Base-by-base conservation (phyloP, 2,329 filamentous ascomycete genomes). In the Ceratocystis harringtonii region DNA sequence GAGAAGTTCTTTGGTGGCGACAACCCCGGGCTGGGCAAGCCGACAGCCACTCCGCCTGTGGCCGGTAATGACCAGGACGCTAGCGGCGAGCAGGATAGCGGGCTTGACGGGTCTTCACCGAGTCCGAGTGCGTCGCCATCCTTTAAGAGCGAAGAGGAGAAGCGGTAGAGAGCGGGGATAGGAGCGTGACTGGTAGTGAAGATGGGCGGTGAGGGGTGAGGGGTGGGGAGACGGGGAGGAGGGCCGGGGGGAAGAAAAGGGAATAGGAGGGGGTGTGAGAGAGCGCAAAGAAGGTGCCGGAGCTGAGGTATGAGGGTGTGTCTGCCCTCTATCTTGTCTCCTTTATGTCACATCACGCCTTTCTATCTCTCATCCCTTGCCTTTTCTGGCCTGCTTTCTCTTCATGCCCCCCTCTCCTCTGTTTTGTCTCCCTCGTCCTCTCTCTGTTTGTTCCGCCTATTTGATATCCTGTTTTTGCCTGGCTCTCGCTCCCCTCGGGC, bases 1-100 rank as follows among this genome's bases (percentile, higher is more conserved):
- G 80, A 87, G 72, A 96, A 96, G 80, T 99, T 95, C 79, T 99
- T 99, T 75, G 82, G 86, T 70, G 82, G 81, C 67, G 78, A 77
- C 61, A 80, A 81, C 70, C 77, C 76, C 63, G 25, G 73, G 74
- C 71, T 82, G 68, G 69, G 80, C 71, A 82, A 81, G 70, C 78
- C 84, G 17, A 84, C 86, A 65, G 48, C 79, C 80, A 68, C 78
- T 78, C 77, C 76, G 70, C 76, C 78, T 28, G 77, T 79, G 68
- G 72, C 71, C 25, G 65, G 68, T 28, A 72, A 74, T 12, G 73
- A 73, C 64, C 70, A 71, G 62, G 65, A 74, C 12, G 43, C 41
- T 25, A 19, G 69, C 70, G 63, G 65, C 73, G 62, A 68, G 71
- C 43, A 43, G 25, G 62, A 57, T n/a, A 52, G 61, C 41, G 6